Percentiles rank a stretch among this genome's conserved stretches.
phyloP scores from a whole-genome alignment of 345 rosid genomes.

The Pistacia atlantica region DNA sequence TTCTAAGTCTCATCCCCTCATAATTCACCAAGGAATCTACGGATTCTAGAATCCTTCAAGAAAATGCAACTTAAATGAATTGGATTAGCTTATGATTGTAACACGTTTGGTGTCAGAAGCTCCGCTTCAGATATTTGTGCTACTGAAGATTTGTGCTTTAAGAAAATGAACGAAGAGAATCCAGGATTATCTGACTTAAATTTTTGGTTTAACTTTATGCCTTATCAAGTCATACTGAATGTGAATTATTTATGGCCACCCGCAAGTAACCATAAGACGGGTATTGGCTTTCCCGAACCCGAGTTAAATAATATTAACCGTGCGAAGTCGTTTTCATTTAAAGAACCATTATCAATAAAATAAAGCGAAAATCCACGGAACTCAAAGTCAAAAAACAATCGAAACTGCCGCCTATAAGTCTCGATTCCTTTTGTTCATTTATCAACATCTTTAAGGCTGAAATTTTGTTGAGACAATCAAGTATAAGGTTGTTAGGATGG shows the following conservation, averaged over 20 bases:
- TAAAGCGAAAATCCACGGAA: not conserved
- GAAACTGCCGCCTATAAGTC: not conserved
- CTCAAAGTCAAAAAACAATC: not conserved
- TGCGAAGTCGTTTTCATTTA: not conserved
- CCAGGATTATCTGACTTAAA: too few species aligned
- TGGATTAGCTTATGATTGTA: conserved; percentile 8
- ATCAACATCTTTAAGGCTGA: conserved; percentile 6
- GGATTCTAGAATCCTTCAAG: not conserved
- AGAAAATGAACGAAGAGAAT: too few species aligned
- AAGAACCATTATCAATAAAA: not conserved
- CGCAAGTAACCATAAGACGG: too few species aligned
- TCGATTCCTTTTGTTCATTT: not conserved
- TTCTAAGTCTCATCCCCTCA: not conserved
- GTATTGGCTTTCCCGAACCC: too few species aligned
- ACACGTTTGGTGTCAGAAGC: not conserved
- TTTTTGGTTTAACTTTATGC: too few species aligned
- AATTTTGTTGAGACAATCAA: not conserved
- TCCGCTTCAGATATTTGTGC: not conserved
- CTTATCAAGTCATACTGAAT: too few species aligned
- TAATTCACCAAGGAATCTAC: not conserved
- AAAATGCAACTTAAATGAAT: not conserved
- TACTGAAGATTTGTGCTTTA: not conserved
- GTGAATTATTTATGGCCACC: too few species aligned
- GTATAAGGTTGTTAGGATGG: conserved; percentile 19
- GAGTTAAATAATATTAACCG: too few species aligned